phyloP scores from a whole-genome alignment of 1,284 basidiomycete species.

The Ceratobasidium sp. region DNA sequence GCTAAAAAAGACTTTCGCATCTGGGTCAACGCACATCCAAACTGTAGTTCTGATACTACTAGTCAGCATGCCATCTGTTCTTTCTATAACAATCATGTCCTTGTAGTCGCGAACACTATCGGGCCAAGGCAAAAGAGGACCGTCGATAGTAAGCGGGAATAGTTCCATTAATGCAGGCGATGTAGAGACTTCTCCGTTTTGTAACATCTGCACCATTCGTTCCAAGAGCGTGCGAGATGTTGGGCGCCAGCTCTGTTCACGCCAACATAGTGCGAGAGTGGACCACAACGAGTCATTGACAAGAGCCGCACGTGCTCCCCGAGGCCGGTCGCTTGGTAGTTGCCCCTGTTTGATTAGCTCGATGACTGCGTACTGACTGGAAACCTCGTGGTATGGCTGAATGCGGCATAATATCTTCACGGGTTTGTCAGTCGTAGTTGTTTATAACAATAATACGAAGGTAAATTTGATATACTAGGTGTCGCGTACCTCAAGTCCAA shows the following conservation, averaged over 20 bases:
- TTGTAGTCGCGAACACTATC: background rate
- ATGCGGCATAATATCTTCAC: constrained; percentile 36
- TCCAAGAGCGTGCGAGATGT: constrained; percentile 29
- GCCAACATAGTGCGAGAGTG: constrained; percentile 26
- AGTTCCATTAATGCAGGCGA: constrained; percentile 13
- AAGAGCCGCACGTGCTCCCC: constrained; percentile 16
- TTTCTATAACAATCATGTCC: background rate
- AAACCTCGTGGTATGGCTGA: constrained; percentile 28
- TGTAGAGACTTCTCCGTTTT: constrained; percentile 15
- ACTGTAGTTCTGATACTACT: constrained; percentile 15
- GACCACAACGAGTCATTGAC: constrained; percentile 35
- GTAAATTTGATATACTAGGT: too few species aligned
- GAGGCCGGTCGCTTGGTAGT: constrained; percentile 37
- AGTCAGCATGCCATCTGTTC: background rate
- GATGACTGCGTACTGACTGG: background rate
- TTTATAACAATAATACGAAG: background rate
- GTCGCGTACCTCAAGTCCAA: constrained; percentile 33
- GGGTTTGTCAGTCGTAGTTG: background rate
- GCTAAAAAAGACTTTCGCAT: background rate
- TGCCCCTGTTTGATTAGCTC: constrained; percentile 30
- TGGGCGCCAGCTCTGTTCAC: constrained; percentile 34
- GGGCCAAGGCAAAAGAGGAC: constrained; percentile 16
- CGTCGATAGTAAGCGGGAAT: background rate
- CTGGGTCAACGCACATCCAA: constrained; percentile 18
- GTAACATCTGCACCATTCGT: constrained; percentile 23